These are phyloP conservation scores for Pleurotus tuoliensis DNA, from an alignment of 768 basidiomycete genomes.

Conservation along the genomic window DNA sequence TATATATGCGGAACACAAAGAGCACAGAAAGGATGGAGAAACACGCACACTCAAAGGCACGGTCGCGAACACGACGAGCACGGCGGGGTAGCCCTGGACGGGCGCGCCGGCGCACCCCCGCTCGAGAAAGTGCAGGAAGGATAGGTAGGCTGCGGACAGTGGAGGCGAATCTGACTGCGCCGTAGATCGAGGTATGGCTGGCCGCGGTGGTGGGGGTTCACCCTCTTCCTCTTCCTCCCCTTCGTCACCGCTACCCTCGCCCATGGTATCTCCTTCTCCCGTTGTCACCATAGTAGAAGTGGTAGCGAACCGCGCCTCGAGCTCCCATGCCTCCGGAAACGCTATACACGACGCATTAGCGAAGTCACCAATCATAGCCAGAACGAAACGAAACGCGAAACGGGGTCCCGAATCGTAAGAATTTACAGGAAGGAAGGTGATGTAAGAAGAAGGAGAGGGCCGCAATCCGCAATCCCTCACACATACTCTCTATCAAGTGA, in stretches of 20 bases:
- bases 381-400: not conserved
- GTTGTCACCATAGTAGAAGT: too few species aligned
- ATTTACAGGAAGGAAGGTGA: too few species aligned
- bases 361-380: not conserved
- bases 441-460: too few species aligned
- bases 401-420: not conserved
- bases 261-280: constrained; percentile 26
- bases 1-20: not conserved
- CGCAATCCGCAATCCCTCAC: too few species aligned
- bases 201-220: not conserved
- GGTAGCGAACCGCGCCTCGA: constrained; percentile 27
- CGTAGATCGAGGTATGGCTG: too few species aligned
- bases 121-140: constrained; percentile 78
- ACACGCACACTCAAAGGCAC: constrained; percentile 58
- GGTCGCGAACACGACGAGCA: constrained; percentile 79
- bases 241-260: constrained; percentile 17
- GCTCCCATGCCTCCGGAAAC: constrained; percentile 61
- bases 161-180: too few species aligned
- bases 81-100: constrained; percentile 73
- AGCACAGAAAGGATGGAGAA: not conserved
- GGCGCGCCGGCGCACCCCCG: constrained; percentile 79
- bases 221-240: constrained; percentile 13
- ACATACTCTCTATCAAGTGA: too few species aligned
- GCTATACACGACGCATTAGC: constrained; percentile 32
- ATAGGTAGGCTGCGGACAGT: constrained; percentile 49